These are phyloP conservation scores for Ophiostoma novo-ulmi DNA, from an alignment of 2,329 filamentous ascomycete species.

Conservation along the genomic window DNA sequence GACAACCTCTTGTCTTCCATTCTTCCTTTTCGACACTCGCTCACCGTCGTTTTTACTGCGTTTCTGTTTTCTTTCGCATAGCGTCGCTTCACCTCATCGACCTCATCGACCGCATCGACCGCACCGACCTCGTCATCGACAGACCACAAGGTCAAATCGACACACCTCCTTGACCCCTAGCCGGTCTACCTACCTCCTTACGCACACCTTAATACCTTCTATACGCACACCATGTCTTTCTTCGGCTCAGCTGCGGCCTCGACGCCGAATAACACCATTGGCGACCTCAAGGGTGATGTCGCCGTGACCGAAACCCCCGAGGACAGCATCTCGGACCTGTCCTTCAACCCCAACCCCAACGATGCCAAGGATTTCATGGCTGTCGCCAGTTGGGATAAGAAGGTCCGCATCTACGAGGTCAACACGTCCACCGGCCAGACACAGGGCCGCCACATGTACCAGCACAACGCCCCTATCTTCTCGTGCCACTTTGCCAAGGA, in stretches of 20 bases:
- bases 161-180: not conserved
- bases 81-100: not conserved
- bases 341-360: constrained; percentile 55
- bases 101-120: not conserved
- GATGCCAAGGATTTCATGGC: constrained; percentile 71
- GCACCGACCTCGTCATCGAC: not conserved
- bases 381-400: constrained; percentile 94
- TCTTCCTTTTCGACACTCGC: not conserved
- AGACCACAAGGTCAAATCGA: not conserved
- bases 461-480: constrained; percentile 80
- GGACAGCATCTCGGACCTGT: constrained; percentile 82
- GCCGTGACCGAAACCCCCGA: constrained; percentile 71
- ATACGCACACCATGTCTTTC: constrained; percentile 52
- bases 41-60: not conserved
- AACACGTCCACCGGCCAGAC: constrained; percentile 64
- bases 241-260: constrained; percentile 43
- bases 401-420: constrained; percentile 95
- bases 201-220: not conserved
- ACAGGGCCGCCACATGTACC: constrained; percentile 78
- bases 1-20: not conserved
- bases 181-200: not conserved
- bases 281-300: constrained; percentile 87
- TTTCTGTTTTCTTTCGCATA: not conserved
- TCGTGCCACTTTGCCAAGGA: constrained; percentile 92
- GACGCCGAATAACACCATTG: constrained; percentile 64